Percentiles rank a stretch among this genome's conserved stretches.
phyloP scores from a whole-genome alignment of 2,329 filamentous ascomycete genomes.

The Dactylonectria estremocensis region DNA sequence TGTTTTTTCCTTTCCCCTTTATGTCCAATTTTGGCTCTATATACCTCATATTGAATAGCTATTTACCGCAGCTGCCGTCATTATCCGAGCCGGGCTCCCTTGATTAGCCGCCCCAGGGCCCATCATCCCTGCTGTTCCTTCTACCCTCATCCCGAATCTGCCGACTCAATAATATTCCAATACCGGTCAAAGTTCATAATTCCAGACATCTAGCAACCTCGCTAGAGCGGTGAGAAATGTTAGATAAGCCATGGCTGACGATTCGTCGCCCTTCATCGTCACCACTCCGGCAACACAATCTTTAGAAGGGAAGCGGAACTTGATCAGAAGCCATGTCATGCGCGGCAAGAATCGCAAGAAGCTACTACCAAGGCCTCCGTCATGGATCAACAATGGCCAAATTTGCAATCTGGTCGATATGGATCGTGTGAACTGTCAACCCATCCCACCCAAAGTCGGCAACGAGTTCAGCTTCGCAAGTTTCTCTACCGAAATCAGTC shows the following conservation, averaged over 20 bases:
- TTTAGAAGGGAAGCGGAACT: not conserved
- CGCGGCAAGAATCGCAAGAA: constrained; percentile 25
- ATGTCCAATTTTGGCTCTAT: not conserved
- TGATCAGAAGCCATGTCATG: constrained; percentile 33
- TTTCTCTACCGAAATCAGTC: not conserved
- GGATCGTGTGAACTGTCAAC: not conserved
- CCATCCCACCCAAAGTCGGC: not conserved
- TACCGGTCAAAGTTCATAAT: not conserved
- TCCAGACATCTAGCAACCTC: not conserved
- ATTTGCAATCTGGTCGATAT: not conserved
- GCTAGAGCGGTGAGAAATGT: not conserved
- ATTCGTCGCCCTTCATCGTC: not conserved
- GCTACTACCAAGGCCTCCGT: not conserved
- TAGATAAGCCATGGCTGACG: not conserved
- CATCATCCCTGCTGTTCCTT: not conserved
- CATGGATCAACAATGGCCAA: constrained; percentile 1
- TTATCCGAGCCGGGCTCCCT: not conserved
- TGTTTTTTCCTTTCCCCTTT: not conserved
- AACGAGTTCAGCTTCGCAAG: not conserved
- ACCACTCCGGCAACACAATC: not conserved
- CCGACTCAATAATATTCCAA: no score
- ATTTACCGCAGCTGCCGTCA: not conserved
- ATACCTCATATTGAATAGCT: not conserved
- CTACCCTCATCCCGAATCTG: not conserved
- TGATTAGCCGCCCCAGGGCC: not conserved